A percentile compares a stretch with the other conserved stretches of the same genome.
phyloP scores from a whole-genome alignment of 2,329 filamentous ascomycete genomes.

The Leptosphaerulina australis region DNA sequence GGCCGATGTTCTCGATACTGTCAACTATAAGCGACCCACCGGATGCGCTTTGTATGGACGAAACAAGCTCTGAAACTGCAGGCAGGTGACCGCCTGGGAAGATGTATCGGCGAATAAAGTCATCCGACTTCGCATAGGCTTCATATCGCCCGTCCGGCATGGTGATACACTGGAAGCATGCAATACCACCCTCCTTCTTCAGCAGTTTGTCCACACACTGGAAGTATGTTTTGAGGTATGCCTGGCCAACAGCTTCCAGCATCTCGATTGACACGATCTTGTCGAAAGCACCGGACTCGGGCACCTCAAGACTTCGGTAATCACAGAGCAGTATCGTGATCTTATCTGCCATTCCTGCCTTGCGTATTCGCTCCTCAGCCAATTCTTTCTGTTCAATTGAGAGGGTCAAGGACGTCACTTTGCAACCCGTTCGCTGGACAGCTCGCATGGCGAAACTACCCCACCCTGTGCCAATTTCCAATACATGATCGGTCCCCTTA shows the following conservation, averaged over 20 bases:
- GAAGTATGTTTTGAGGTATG: slow-evolving; percentile 73
- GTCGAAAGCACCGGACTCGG: slow-evolving; percentile 62
- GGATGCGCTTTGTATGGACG: slow-evolving; percentile 67
- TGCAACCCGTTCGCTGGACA: slow-evolving; percentile 68
- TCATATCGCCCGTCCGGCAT: slow-evolving; percentile 73
- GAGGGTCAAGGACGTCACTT: slow-evolving; percentile 71
- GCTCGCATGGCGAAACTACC: slow-evolving; percentile 75
- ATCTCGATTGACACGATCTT: slow-evolving; percentile 79
- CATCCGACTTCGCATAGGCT: slow-evolving; percentile 68
- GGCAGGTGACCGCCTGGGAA: slow-evolving; percentile 78
- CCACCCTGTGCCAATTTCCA: slow-evolving; percentile 80
- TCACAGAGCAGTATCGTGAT: slow-evolving; percentile 72
- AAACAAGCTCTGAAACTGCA: slow-evolving; percentile 68
- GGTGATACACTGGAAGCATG: slow-evolving; percentile 77
- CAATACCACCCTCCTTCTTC: slow-evolving; percentile 69
- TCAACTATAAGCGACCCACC: slow-evolving; percentile 69
- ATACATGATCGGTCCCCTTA: slow-evolving; percentile 68
- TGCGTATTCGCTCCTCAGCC: slow-evolving; percentile 68
- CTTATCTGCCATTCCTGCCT: slow-evolving; percentile 63
- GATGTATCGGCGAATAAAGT: slow-evolving; percentile 79
- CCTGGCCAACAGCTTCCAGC: slow-evolving; percentile 74
- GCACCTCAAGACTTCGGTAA: slow-evolving; percentile 66
- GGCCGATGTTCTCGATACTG: slow-evolving; percentile 72
- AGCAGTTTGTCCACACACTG: slow-evolving; percentile 66
- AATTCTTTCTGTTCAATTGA: slow-evolving; percentile 72